A percentile compares a stretch with the other conserved stretches of the same genome.
Conservation (phyloP, 257 asterid genomes). For the Solanum piurae region DNA sequence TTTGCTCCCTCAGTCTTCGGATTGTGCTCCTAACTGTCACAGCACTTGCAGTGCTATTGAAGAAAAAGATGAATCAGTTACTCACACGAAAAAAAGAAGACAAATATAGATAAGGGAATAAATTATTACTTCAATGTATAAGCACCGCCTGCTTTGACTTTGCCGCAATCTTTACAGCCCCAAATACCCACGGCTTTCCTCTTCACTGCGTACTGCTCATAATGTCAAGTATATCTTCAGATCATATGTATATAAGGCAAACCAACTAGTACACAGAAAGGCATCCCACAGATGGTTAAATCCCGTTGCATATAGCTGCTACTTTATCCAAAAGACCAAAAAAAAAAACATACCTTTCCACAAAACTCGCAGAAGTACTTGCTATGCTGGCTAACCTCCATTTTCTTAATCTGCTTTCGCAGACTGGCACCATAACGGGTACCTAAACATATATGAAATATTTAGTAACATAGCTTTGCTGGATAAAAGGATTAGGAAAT, state of each 20-base stretch:
- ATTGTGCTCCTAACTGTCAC: conserved; percentile 43
- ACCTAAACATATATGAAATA: conserved; percentile 8
- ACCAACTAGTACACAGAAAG: not conserved
- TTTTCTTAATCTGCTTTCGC: conserved; percentile 42
- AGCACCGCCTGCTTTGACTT: conserved; percentile 46
- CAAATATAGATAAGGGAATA: not conserved
- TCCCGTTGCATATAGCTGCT: not conserved
- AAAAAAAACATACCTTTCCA: conserved; percentile 23
- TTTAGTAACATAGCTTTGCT: not conserved
- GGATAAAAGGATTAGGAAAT: too few relatives aligned
- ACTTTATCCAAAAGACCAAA: not conserved
- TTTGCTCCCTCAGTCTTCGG: conserved; percentile 39
- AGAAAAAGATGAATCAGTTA: not conserved
- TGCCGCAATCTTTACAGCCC: conserved; percentile 46
- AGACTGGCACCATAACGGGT: conserved; percentile 44
- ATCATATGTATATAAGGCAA: not conserved
- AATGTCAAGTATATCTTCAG: not conserved
- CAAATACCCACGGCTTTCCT: conserved; percentile 42
- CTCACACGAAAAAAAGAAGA: not conserved
- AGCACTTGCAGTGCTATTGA: conserved; percentile 35
- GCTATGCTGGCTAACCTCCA: conserved; percentile 44
- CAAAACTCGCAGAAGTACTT: conserved; percentile 36
- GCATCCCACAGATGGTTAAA: not conserved
- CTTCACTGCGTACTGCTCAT: conserved; percentile 28
- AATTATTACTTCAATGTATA: conserved; percentile 29